Conservation (phyloP, 2,329 filamentous ascomycete genomes). For the Teratosphaeria epicoccoides region DNA sequence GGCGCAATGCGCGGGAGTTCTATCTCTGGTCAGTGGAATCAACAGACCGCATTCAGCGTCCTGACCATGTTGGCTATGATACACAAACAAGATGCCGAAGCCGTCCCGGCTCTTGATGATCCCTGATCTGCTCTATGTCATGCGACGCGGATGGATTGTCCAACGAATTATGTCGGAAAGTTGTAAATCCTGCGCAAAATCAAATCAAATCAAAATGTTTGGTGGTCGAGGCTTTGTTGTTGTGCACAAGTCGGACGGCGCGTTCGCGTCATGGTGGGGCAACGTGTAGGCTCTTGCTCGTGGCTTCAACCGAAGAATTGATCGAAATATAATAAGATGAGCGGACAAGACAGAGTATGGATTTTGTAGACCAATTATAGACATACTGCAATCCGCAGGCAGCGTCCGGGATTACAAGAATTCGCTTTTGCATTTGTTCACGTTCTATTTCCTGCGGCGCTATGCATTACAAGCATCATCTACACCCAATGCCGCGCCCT, state of each 20-base stretch:
- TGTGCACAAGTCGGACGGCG: neutral
- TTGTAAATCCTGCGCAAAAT: neutral
- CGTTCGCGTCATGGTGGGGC: neutral
- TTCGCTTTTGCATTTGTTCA: neutral
- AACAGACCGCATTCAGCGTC: neutral
- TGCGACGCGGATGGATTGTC: neutral
- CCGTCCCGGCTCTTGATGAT: neutral
- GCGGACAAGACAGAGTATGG: no score
- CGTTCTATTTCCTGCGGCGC: neutral
- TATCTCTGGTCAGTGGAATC: constrained; percentile 12
- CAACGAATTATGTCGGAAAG: neutral
- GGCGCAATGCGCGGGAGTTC: constrained; percentile 43
- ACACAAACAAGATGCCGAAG: neutral
- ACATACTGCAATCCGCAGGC: no score
- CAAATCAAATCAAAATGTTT: neutral
- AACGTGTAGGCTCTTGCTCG: no score
- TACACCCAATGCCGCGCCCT: neutral
- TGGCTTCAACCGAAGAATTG: no score
- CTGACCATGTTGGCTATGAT: neutral
- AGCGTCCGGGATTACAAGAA: neutral
- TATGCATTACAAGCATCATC: neutral
- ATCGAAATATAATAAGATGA: no score
- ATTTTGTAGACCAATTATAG: no score
- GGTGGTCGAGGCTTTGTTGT: neutral
- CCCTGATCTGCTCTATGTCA: neutral